Evolutionary conservation across 2,329 filamentous ascomycete species (phyloP), one percentile per base, ranked within the genome.

Genomic region (Pseudogymnoascus sp.): DNA sequence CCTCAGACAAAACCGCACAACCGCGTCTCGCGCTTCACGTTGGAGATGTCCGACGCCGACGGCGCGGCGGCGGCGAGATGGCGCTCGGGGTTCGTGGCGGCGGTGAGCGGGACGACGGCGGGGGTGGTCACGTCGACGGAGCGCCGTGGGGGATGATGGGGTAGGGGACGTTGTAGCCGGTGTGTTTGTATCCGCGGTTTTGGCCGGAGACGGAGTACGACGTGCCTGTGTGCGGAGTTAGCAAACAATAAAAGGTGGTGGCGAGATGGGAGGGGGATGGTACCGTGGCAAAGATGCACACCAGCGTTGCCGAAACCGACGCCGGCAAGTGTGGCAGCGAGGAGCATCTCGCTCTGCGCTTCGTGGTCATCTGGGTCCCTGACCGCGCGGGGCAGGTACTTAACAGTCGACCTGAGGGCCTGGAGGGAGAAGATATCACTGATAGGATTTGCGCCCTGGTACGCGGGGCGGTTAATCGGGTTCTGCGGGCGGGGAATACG

Each of bases 231-330:
- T 16, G 16, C 16, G 16, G 16, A 16, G 16, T 16, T 16, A 16
- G 16, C 16, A 16, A 16, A 16, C 16, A 16, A 16, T 16, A 16
- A 16, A 16, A 16, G 16, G 16, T 16, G 16, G 16, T 16, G 16
- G 16, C 16, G 16, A 16, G 16, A 16, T 16, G 16, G 16, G 16
- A 16, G 16, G 16, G 3, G 21, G 16, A n/a, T 4, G 16, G 6
- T 66, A 73, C 72, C 88, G 73, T 91, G 88, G 74, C 88, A 91
- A 8, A 91, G 80, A 77, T 99, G 95, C 2, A 99, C 95, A 59
- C 96, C 95, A 1, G 96, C 96, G 71, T 99, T 99, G 18, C 96
- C 95, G 74, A 99, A 99, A 0, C 95, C 95, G 2, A 99, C 92
- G 52, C 95, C 95, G 0, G 96, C 95, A 1, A 99, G 80, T 0